Conservation (phyloP, 2,329 filamentous ascomycete species). For the Blastomyces silverae region DNA sequence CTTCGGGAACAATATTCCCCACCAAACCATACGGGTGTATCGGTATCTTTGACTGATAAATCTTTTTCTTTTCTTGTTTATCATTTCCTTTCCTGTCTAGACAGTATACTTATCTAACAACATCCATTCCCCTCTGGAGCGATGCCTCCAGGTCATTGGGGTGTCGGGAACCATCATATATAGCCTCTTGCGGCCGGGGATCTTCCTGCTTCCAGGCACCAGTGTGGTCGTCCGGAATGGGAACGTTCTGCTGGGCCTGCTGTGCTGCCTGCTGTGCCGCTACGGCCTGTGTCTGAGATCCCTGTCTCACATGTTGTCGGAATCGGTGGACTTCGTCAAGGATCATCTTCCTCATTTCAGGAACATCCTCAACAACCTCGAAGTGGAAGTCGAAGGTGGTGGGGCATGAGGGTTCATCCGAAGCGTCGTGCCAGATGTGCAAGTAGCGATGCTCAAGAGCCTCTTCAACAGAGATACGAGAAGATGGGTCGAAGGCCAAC, state of each 20-base stretch:
- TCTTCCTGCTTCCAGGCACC: conserved; percentile 52
- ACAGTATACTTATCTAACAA: conserved; percentile 23
- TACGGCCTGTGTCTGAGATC: conserved; percentile 39
- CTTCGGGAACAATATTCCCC: background rate
- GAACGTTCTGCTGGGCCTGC: conserved; percentile 46
- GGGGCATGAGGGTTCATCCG: conserved; percentile 88
- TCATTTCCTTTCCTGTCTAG: background rate
- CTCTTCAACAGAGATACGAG: conserved; percentile 87
- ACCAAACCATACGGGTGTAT: background rate
- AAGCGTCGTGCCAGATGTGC: conserved; percentile 96
- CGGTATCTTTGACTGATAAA: background rate
- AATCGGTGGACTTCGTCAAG: conserved; percentile 88
- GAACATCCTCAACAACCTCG: conserved; percentile 91
- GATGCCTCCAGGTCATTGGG: conserved; percentile 45
- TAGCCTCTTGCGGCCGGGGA: conserved; percentile 54
- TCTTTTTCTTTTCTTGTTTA: background rate
- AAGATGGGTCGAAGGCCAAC: conserved; percentile 92
- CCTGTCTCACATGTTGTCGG: conserved; percentile 55
- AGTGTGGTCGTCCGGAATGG: conserved; percentile 56
- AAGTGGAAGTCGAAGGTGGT: conserved; percentile 98
- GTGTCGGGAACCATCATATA: conserved; percentile 38
- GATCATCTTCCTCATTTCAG: conserved; percentile 95
- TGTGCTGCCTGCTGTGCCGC: conserved; percentile 38
- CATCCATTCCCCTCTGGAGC: conserved; percentile 54
- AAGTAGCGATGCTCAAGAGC: conserved; percentile 95